phyloP scores from a whole-genome alignment of 495 filamentous ascomycete species.

The Trichocladium antarcticum region DNA sequence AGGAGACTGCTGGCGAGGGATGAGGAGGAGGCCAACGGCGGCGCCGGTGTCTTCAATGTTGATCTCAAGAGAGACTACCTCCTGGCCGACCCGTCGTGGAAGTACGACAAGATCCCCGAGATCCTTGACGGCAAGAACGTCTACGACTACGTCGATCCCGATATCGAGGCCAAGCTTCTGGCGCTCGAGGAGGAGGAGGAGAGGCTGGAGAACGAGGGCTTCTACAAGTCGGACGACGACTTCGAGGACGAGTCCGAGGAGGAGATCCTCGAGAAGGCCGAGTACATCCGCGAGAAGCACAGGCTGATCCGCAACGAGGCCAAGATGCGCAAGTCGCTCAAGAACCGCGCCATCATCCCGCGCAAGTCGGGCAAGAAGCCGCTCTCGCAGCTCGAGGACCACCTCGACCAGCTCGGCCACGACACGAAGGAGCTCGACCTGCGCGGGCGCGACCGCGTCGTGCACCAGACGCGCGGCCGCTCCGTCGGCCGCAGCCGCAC shows the following conservation, averaged over 20 bases:
- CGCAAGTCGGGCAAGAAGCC: slow-evolving; percentile 63
- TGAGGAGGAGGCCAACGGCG: slow-evolving; percentile 83
- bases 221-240: slow-evolving; percentile 53
- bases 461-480: slow-evolving; percentile 49
- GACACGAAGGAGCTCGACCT: slow-evolving; percentile 63
- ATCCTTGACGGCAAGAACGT: slow-evolving; percentile 86
- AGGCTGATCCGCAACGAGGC: slow-evolving; percentile 80
- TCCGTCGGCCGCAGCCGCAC: slow-evolving; percentile 37
- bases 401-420: slow-evolving; percentile 73
- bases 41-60: slow-evolving; percentile 89
- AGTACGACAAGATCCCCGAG: slow-evolving; percentile 90
- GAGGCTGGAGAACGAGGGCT: slow-evolving; percentile 72
- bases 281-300: slow-evolving; percentile 88
- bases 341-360: slow-evolving; percentile 89
- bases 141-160: slow-evolving; percentile 91
- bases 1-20: slow-evolving; percentile 71
- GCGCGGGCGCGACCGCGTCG: slow-evolving; percentile 55
- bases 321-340: slow-evolving; percentile 83
- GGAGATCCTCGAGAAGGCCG: slow-evolving; percentile 79
- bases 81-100: slow-evolving; percentile 79
- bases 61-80: slow-evolving; percentile 79
- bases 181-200: slow-evolving; percentile 94
- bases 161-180: slow-evolving; percentile 83
- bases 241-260: slow-evolving; percentile 76
- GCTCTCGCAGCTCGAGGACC: slow-evolving; percentile 71